phyloP scores from a whole-genome alignment of 257 asterid genomes.

The Leonotis leonurus region DNA sequence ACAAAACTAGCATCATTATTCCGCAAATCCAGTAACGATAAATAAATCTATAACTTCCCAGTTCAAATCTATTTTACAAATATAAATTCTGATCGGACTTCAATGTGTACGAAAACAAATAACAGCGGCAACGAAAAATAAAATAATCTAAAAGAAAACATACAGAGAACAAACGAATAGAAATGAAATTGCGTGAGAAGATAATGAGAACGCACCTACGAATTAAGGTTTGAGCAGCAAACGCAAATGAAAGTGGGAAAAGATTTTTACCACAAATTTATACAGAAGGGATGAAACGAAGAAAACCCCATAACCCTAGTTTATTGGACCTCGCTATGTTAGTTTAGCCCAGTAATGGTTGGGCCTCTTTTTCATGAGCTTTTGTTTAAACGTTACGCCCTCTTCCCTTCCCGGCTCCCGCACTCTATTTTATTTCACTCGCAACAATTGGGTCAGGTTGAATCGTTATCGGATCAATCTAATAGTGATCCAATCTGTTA shows the following conservation, averaged over 20 bases:
- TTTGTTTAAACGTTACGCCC: no score
- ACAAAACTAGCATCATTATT: no score
- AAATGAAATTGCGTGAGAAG: no score
- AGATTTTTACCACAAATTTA: background rate
- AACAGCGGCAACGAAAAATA: background rate
- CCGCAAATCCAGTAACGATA: background rate
- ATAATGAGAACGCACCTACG: background rate
- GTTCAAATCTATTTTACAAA: background rate
- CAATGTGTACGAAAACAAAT: background rate
- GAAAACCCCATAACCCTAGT: constrained; percentile 23
- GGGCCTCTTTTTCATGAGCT: background rate
- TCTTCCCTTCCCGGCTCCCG: no score
- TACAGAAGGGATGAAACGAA: background rate
- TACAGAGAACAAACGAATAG: background rate
- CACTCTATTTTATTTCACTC: no score
- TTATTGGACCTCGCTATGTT: background rate
- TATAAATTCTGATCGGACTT: background rate
- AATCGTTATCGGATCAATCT: no score
- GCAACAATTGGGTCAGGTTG: no score
- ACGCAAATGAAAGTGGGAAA: background rate
- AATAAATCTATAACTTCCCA: no score
- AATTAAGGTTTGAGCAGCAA: background rate
- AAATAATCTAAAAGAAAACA: no score
- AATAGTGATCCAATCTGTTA: no score
- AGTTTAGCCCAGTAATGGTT: background rate